A percentile compares a stretch with the other conserved stretches of the same genome.
Evolutionary conservation across 1,284 basidiomycete species (phyloP).

Genomic region (Trichosporon faecale): DNA sequence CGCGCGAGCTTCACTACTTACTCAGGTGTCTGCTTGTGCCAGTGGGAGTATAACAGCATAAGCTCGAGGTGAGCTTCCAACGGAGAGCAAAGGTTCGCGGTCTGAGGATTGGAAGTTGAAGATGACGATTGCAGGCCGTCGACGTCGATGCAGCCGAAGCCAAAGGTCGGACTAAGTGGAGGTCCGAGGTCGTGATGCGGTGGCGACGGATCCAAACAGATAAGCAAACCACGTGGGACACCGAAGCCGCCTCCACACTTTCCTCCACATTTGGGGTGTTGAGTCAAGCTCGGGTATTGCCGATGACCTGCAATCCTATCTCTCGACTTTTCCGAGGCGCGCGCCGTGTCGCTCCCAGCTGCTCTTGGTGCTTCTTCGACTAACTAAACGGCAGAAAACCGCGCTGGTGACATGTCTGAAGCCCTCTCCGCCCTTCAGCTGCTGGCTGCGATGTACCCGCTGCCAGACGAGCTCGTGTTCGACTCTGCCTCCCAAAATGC

Average conservation of each 20-base stretch:
- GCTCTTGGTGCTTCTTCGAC: too few relatives aligned
- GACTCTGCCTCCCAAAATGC: conserved; percentile 19
- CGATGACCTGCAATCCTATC: neutral
- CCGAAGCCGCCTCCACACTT: neutral
- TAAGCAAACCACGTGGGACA: neutral
- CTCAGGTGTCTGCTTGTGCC: too few relatives aligned
- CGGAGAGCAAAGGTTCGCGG: too few relatives aligned
- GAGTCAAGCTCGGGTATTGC: neutral
- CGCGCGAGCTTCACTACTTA: too few relatives aligned
- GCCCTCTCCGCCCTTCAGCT: conserved; percentile 34
- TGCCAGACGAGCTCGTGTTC: conserved; percentile 36
- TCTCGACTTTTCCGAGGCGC: neutral
- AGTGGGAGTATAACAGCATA: too few relatives aligned
- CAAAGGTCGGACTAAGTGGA: neutral
- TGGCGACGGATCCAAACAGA: neutral
- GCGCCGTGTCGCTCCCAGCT: neutral
- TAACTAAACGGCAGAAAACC: neutral
- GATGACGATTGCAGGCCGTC: neutral
- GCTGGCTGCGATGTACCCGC: conserved; percentile 47
- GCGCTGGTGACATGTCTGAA: neutral
- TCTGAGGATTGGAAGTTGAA: neutral
- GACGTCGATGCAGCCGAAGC: too few relatives aligned
- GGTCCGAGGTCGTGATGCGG: neutral
- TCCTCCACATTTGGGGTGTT: too few relatives aligned
- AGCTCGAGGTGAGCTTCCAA: neutral